Evolutionary conservation across 2,329 filamentous ascomycete genomes (phyloP).

Genomic region (Fusarium keratoplasticum): DNA sequence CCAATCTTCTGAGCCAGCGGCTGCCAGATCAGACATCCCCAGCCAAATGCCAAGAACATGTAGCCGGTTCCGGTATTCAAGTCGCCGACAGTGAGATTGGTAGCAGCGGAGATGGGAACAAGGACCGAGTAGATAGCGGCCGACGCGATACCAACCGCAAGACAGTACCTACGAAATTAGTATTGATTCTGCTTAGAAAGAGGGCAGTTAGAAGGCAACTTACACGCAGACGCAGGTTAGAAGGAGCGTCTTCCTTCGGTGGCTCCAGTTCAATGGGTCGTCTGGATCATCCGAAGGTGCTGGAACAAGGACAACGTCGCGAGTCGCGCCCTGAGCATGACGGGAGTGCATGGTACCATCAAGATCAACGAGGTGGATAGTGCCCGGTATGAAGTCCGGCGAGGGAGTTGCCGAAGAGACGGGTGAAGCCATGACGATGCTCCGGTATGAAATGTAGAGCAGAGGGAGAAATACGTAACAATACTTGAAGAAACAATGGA

Average conservation of each 20-base stretch:
- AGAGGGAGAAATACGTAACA: neutral
- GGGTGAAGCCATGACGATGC: neutral
- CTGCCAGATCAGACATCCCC: conserved; percentile 50
- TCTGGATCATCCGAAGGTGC: conserved; percentile 35
- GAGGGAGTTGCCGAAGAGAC: neutral
- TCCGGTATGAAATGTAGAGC: neutral
- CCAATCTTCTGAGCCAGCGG: conserved; percentile 48
- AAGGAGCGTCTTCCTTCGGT: conserved; percentile 35
- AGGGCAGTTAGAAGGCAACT: conserved; percentile 32
- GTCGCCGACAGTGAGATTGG: neutral
- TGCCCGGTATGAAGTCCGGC: neutral
- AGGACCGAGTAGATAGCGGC: conserved; percentile 1
- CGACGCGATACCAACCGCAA: conserved; percentile 1
- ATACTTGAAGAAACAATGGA: neutral
- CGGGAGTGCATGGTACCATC: conserved; percentile 3
- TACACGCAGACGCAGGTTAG: conserved; percentile 32
- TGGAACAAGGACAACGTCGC: conserved; percentile 41
- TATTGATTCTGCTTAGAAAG: no score
- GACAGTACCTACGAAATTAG: conserved; percentile 2
- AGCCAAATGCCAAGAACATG: conserved; percentile 49
- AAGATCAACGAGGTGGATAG: neutral
- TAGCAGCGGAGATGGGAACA: neutral
- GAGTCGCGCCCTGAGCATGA: neutral
- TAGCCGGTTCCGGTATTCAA: conserved; percentile 7
- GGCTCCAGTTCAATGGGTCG: conserved; percentile 44